Base-by-base conservation (phyloP, 192 early-diverging fungal species). In the Coemansia sp. region DNA sequence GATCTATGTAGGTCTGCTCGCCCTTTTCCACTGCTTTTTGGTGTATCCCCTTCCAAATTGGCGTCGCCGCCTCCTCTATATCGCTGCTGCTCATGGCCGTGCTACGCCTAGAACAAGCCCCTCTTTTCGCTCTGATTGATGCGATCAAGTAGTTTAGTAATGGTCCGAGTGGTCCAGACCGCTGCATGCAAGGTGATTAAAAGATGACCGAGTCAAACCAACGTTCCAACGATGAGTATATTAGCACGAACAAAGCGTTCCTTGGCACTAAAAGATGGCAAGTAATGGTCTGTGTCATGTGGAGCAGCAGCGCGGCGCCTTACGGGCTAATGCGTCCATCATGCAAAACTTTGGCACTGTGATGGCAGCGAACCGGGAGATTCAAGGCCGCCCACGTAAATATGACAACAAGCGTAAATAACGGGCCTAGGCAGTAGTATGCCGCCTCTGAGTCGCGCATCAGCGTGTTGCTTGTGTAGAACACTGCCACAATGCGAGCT, bases 1-100 rank as follows among this genome's bases (percentile, higher is more conserved):
- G 89, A 62, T 90, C 89, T 27, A 74, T 86, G 65, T 90, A 90
- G 43, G 71, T 86, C 15, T 49, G 42, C 6, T 69, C 67, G 49
- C 40, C 49, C 38, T 45, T 62, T 19, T 37, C n/a, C 11, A 69
- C 49, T 9, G 67, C 67, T 19, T 39, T 25, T 29, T 54, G 19
- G 36, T 69, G 67, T 2, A 69, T 24, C 12, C 14, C n/a, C 15
- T 43, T 69, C 67, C 67, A 69, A 32, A 2, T 25, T n/a, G 67
- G 67, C 56, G 29, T 37, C 1, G 41, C 46, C 24, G 49, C 24
- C 22, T 69, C 67, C 31, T 69, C 67, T 10, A 69, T 27, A 39
- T 68, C 67, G 5, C 66, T 46, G 29, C 45, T 46, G 29, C 45
- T 49, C 11, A 14, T n/a, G 29, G 25, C 51, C 51, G 29, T 54